A percentile compares a stretch with the other conserved stretches of the same genome.
Evolutionary conservation across 371 early-diverging fungal genomes (phyloP).

Genomic region (Mucor racemosus): DNA sequence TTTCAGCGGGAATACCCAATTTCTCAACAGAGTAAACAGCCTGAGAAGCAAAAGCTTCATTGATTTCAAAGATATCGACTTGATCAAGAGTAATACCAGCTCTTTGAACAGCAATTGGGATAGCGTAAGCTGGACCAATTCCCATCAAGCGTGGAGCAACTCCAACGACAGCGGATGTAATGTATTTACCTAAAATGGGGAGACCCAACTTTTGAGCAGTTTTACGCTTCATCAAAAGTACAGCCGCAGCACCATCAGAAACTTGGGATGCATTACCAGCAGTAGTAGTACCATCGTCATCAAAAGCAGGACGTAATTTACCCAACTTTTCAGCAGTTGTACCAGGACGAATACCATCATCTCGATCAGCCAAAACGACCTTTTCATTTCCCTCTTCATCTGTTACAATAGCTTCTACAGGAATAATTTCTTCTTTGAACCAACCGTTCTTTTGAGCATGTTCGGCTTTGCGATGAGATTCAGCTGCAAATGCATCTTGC

Average conservation of each 20-base stretch:
- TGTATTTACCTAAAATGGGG: conserved; percentile 87
- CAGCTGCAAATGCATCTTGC: conserved; percentile 91
- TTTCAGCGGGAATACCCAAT: conserved; percentile 81
- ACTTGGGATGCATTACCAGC: conserved; percentile 99
- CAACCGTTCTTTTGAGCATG: conserved; percentile 89
- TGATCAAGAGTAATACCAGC: conserved; percentile 82
- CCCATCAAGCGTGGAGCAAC: conserved; percentile 92
- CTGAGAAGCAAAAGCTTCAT: conserved; percentile 99
- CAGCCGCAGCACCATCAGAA: conserved; percentile 98
- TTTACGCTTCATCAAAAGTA: conserved; percentile 92
- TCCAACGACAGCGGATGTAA: conserved; percentile 91
- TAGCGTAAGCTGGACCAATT: conserved; percentile 94
- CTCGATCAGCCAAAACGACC: conserved; percentile 69
- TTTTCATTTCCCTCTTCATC: conserved; percentile 73
- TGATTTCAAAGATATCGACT: conserved; percentile 84
- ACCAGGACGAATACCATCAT: conserved; percentile 95
- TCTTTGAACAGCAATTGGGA: conserved; percentile 89
- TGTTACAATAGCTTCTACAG: conserved; percentile 78
- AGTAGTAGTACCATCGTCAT: conserved; percentile 82
- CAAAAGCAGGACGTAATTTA: conserved; percentile 93
- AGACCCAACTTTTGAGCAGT: conserved; percentile 89
- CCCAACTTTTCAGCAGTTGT: conserved; percentile 79
- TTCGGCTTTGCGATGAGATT: conserved; percentile 80
- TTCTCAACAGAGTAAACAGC: conserved; percentile 90
- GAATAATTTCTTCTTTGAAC: conserved; percentile 93